A percentile compares a stretch with the other conserved stretches of the same genome.
Evolutionary conservation across 2,329 filamentous ascomycete genomes (phyloP).

Genomic region (Ophiostoma pallidulum): DNA sequence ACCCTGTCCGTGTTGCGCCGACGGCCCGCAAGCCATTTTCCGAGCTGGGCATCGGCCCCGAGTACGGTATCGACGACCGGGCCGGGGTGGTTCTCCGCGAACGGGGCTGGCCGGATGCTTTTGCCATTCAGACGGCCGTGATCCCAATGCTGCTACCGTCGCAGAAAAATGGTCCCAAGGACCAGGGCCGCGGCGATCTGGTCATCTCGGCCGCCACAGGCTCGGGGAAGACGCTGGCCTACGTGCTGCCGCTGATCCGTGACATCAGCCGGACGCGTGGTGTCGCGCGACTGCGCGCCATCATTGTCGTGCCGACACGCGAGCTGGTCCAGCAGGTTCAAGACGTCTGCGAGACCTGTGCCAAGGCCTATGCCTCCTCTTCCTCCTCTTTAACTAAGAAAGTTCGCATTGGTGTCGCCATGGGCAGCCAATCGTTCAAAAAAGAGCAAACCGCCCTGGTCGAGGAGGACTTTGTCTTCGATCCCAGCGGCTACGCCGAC

Average conservation of each 20-base stretch:
- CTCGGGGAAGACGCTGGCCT: conserved; percentile 90
- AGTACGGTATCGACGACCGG: conserved; percentile 52
- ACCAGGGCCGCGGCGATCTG: conserved; percentile 59
- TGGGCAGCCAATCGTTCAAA: conserved; percentile 70
- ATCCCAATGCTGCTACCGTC: conserved; percentile 69
- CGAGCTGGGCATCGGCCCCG: conserved; percentile 18
- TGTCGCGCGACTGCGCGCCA: conserved; percentile 59
- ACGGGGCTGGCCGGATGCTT: conserved; percentile 61
- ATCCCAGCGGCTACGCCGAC: conserved; percentile 47
- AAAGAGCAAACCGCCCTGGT: conserved; percentile 46
- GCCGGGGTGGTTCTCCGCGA: conserved; percentile 52
- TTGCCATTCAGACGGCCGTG: conserved; percentile 71
- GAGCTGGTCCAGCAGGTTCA: conserved; percentile 83
- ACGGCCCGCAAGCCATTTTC: conserved; percentile 51
- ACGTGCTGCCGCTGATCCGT: conserved; percentile 76
- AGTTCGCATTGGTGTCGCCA: conserved; percentile 71
- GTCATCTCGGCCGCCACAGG: conserved; percentile 89
- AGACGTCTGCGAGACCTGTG: conserved; percentile 66
- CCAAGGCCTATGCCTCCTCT: conserved; percentile 48
- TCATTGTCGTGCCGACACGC: conserved; percentile 84
- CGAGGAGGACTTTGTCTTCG: conserved; percentile 46
- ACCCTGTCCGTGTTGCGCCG: conserved; percentile 59
- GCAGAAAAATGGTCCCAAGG: no score
- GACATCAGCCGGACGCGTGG: conserved; percentile 48
- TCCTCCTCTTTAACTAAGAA: no score